A percentile compares a stretch with the other conserved stretches of the same genome.
Conservation (phyloP, 2,329 filamentous ascomycete genomes). For the Fusarium domesticum region DNA sequence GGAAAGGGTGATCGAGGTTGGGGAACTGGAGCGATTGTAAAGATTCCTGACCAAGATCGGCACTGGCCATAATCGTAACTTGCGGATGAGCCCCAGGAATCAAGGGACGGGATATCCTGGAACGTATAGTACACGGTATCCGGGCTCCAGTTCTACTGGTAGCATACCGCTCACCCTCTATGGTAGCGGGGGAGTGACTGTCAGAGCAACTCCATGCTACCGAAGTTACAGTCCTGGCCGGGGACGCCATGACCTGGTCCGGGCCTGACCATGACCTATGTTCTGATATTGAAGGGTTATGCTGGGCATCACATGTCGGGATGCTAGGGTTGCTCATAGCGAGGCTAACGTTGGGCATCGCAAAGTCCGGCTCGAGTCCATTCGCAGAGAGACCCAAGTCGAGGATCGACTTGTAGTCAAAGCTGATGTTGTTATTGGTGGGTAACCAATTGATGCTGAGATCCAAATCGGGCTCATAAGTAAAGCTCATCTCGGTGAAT, state of each 20-base stretch:
- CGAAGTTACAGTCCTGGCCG: not conserved
- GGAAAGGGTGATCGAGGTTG: not conserved
- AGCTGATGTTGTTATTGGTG: constrained; percentile 19
- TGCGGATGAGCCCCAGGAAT: not conserved
- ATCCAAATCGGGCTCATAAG: constrained; percentile 13
- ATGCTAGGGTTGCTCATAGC: not conserved
- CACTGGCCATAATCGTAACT: not conserved
- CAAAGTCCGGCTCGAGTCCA: not conserved
- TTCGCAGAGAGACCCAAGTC: not conserved
- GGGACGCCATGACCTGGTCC: no score
- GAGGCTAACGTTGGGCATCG: not conserved
- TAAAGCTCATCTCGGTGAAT: not conserved
- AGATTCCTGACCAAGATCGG: not conserved
- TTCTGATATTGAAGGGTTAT: not conserved
- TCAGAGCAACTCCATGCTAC: constrained; percentile 1
- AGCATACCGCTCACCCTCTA: constrained; percentile 15
- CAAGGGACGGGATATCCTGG: constrained; percentile 6
- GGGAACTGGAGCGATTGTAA: constrained; percentile 4
- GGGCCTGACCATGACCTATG: no score
- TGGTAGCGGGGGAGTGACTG: constrained; percentile 1
- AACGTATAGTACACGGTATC: constrained; percentile 15
- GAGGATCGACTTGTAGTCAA: constrained; percentile 21
- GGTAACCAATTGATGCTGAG: constrained; percentile 28
- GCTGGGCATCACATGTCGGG: not conserved
- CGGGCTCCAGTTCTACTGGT: constrained; percentile 19